Evolutionary conservation across 192 early-diverging fungal genomes (phyloP).

Genomic region (Coemansia biformis): DNA sequence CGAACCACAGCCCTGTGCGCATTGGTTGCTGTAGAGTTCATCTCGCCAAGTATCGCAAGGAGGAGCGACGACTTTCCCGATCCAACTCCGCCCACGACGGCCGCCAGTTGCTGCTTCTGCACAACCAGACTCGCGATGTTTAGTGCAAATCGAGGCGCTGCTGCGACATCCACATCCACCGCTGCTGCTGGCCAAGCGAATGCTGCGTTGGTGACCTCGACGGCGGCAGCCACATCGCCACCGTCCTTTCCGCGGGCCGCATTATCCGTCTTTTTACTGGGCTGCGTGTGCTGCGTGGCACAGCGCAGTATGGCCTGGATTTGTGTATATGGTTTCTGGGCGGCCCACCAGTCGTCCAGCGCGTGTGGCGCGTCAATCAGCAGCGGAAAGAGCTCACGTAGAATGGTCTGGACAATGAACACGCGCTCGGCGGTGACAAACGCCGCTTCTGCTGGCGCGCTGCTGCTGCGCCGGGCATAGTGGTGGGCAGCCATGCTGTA

Average conservation of each 20-base stretch:
- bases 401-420: slow-evolving; percentile 25
- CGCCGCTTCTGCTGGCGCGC: neutral
- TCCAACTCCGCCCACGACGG: slow-evolving; percentile 77
- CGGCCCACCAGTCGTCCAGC: slow-evolving; percentile 37
- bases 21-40: slow-evolving; percentile 5
- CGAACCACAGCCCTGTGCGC: neutral
- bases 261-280: neutral
- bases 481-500: slow-evolving; percentile 10
- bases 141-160: slow-evolving; percentile 40
- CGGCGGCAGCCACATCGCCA: neutral
- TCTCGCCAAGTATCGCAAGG: slow-evolving; percentile 74
- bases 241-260: neutral
- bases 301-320: slow-evolving; percentile 4
- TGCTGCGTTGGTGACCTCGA: slow-evolving; percentile 7
- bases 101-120: slow-evolving; percentile 56
- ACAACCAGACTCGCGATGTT: slow-evolving; percentile 55
- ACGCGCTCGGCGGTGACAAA: slow-evolving; percentile 22
- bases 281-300: neutral
- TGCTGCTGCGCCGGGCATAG: neutral
- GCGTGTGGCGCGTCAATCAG: slow-evolving; percentile 34
- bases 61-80: slow-evolving; percentile 81
- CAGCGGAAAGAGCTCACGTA: slow-evolving; percentile 35
- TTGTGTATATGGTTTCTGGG: slow-evolving; percentile 16
- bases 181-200: slow-evolving; percentile 10
- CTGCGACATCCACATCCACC: neutral